Percentiles rank a stretch among this genome's conserved stretches.
These are phyloP conservation scores for Globisporangium sylvaticum DNA, from an alignment of 352 stramenopile species.

Conservation along the genomic window DNA sequence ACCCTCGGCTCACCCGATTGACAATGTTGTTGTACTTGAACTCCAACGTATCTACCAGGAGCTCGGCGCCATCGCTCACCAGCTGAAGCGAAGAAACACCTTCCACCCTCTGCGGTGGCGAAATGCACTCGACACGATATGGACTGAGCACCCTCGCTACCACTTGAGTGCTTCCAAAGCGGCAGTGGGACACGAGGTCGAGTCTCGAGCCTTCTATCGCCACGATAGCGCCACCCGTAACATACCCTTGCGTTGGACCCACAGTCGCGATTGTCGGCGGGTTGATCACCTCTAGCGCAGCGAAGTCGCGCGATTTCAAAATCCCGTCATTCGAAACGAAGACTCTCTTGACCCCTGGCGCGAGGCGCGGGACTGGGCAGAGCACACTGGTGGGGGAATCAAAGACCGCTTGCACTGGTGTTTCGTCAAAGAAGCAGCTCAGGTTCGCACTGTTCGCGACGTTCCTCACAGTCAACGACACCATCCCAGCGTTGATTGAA, in stretches of 20 bases:
- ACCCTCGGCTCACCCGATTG: constrained; percentile 2
- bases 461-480: constrained; percentile 40
- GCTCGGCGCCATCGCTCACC: constrained; percentile 29
- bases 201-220: constrained; percentile 45
- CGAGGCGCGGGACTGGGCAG: constrained; percentile 31
- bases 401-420: constrained; percentile 22
- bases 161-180: constrained; percentile 47
- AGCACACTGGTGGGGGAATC: constrained; percentile 30
- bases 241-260: constrained; percentile 22
- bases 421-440: constrained; percentile 55
- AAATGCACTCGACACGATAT: constrained; percentile 24
- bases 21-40: constrained; percentile 45
- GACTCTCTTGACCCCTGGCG: constrained; percentile 26
- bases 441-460: constrained; percentile 30
- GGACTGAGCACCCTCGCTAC: constrained; percentile 23
- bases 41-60: constrained; percentile 29
- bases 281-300: constrained; percentile 32
- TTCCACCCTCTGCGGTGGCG: constrained; percentile 31
- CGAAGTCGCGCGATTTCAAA: constrained; percentile 36
- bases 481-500: constrained; percentile 26
- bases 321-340: constrained; percentile 53
- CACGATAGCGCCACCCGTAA: constrained; percentile 40
- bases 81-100: constrained; percentile 43
- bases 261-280: constrained; percentile 45
- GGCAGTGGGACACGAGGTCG: constrained; percentile 56